phyloP scores from a whole-genome alignment of 2,329 filamentous ascomycete genomes.

The Monilinia fructicola region DNA sequence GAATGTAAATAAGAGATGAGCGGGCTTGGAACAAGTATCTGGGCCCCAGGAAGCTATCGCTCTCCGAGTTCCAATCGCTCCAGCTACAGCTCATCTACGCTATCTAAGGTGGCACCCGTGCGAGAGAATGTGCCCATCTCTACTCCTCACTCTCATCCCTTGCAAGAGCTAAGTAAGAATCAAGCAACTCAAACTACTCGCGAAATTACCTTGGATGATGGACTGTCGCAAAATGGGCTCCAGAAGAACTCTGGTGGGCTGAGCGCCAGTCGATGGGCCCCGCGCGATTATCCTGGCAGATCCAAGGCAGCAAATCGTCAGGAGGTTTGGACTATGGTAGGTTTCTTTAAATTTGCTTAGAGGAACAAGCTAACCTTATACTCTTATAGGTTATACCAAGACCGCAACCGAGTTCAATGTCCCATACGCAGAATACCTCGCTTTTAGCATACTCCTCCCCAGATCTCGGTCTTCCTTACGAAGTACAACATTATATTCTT shows the following conservation, averaged over 20 bases:
- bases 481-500: conserved; percentile 41
- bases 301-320: conserved; percentile 18
- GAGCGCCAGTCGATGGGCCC: conserved; percentile 36
- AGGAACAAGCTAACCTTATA: conserved; percentile 21
- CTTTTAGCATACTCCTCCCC: conserved; percentile 2
- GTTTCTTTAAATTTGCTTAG: conserved; percentile 9
- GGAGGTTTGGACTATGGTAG: conserved; percentile 35
- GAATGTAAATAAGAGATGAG: conserved; percentile 9
- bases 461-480: conserved; percentile 39
- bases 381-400: conserved; percentile 10
- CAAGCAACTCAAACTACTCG: not conserved
- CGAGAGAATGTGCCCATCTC: conserved; percentile 15
- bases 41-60: conserved; percentile 16
- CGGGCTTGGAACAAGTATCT: conserved; percentile 18
- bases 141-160: not conserved
- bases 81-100: not conserved
- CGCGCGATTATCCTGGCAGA: conserved; percentile 27
- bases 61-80: conserved; percentile 2
- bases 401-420: not conserved
- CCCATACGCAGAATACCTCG: conserved; percentile 16
- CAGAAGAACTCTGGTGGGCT: conserved; percentile 14
- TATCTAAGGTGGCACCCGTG: not conserved
- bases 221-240: not conserved
- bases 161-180: not conserved
- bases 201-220: not conserved